Evolutionary conservation across 768 basidiomycete genomes (phyloP).

Genomic region (Russula compacta): DNA sequence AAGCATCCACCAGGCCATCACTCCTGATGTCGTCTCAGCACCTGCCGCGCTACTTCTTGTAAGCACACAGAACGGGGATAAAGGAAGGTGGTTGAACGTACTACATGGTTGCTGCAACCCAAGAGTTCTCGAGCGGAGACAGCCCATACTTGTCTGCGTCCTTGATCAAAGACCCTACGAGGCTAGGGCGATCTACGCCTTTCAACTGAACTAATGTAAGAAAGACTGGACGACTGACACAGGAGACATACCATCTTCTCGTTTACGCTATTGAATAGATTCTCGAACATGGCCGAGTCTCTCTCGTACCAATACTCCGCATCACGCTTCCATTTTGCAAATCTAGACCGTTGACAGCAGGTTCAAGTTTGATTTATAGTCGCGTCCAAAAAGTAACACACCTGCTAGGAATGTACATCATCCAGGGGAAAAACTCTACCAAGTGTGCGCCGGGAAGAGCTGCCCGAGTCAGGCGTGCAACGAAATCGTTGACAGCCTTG

Average conservation of each 20-base stretch:
- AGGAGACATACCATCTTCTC: slow-evolving; percentile 6
- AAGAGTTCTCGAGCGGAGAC: not conserved
- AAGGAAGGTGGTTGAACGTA: not conserved
- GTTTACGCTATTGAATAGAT: slow-evolving; percentile 8
- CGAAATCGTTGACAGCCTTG: slow-evolving; percentile 15
- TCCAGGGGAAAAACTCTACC: slow-evolving; percentile 19
- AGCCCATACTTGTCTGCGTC: slow-evolving; percentile 10
- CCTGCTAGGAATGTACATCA: slow-evolving; percentile 18
- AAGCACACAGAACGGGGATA: not conserved
- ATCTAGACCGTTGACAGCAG: not conserved
- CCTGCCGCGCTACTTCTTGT: not conserved
- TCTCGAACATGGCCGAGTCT: slow-evolving; percentile 15
- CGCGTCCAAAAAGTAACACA: not conserved
- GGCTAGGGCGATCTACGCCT: slow-evolving; percentile 10
- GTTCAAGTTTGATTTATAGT: not conserved
- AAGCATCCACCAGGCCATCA: slow-evolving; percentile 9
- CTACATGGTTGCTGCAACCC: slow-evolving; percentile 8
- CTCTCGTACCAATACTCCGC: slow-evolving; percentile 16
- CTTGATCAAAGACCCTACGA: slow-evolving; percentile 6
- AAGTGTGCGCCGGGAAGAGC: slow-evolving; percentile 16
- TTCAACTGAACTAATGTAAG: slow-evolving; percentile 1
- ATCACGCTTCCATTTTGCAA: slow-evolving; percentile 21
- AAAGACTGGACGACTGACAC: not conserved
- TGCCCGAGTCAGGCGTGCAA: slow-evolving; percentile 10
- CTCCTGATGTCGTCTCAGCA: not conserved